Conservation (phyloP, 352 stramenopile species). For the Pythium myriotylum region DNA sequence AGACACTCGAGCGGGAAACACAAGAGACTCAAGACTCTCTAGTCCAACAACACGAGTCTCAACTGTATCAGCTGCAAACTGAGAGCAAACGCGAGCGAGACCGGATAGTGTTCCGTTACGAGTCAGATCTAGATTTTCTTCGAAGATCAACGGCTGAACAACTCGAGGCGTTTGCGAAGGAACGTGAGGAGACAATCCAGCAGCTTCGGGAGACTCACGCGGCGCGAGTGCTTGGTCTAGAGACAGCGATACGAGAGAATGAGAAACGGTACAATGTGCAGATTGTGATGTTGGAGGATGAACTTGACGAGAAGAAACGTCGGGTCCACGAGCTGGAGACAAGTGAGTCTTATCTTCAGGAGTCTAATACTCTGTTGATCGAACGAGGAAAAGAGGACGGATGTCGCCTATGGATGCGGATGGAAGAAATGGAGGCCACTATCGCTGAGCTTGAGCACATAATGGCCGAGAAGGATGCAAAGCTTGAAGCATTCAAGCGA, state of each 20-base stretch:
- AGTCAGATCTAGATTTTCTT: conserved; percentile 48
- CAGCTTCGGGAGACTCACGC: conserved; percentile 52
- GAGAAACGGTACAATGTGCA: conserved; percentile 32
- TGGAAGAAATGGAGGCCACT: conserved; percentile 46
- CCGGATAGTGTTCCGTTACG: conserved; percentile 38
- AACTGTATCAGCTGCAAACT: conserved; percentile 12
- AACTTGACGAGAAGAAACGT: conserved; percentile 29
- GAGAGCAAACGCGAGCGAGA: conserved; percentile 28
- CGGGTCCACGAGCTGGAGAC: conserved; percentile 32
- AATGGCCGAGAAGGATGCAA: conserved; percentile 28
- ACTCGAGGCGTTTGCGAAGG: conserved; percentile 32
- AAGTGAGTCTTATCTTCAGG: conserved; percentile 9
- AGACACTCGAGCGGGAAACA: conserved; percentile 5
- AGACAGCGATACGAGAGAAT: conserved; percentile 50
- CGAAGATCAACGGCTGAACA: conserved; percentile 38
- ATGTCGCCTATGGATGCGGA: conserved; percentile 18
- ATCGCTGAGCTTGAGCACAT: conserved; percentile 1
- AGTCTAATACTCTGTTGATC: neutral
- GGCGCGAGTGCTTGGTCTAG: conserved; percentile 40
- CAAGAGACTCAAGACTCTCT: conserved; percentile 12
- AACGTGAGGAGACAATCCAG: conserved; percentile 32
- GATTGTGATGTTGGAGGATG: conserved; percentile 16
- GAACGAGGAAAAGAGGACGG: conserved; percentile 10
- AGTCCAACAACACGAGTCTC: conserved; percentile 17
- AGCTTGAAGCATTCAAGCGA: conserved; percentile 34